Conservation (phyloP, 805 yeast species). For the Starmerella bombi region DNA sequence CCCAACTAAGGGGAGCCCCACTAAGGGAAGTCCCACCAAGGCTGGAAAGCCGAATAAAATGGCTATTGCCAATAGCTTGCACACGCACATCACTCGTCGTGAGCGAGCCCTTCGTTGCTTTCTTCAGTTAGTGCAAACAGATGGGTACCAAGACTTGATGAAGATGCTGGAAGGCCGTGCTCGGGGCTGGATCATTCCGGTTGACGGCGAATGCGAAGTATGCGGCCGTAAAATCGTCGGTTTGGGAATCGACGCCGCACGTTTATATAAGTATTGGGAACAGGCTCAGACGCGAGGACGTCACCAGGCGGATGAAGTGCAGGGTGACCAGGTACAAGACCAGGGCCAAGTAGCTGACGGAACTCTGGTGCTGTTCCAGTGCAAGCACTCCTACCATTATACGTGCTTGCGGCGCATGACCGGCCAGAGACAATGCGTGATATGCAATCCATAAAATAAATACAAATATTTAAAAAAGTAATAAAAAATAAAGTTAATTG, state of each 20-base stretch:
- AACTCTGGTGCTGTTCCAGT: slow-evolving; percentile 15
- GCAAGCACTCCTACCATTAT: slow-evolving; percentile 18
- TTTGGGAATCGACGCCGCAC: slow-evolving; percentile 36
- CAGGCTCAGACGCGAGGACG: background rate
- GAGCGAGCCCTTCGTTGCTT: slow-evolving; percentile 8
- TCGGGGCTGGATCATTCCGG: slow-evolving; percentile 51
- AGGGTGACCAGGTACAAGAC: no score
- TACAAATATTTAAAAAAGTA: background rate
- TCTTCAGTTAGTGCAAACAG: slow-evolving; percentile 37
- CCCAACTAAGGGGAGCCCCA: no score
- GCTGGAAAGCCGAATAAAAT: background rate
- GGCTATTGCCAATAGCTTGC: slow-evolving; percentile 6
- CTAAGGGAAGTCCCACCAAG: background rate
- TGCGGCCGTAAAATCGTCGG: slow-evolving; percentile 74
- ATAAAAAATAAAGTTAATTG: background rate
- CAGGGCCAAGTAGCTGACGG: background rate
- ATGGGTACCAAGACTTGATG: slow-evolving; percentile 38
- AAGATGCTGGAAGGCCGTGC: slow-evolving; percentile 32
- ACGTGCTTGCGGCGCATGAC: slow-evolving; percentile 15
- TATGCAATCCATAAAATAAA: background rate
- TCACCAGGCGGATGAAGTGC: background rate
- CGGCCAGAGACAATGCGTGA: background rate
- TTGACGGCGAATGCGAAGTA: slow-evolving; percentile 48
- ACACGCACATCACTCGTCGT: slow-evolving; percentile 5
- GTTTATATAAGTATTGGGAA: slow-evolving; percentile 30